These are phyloP conservation scores for Musa schizocarpa DNA, from an alignment of 176 grass and related monocot species.

Conservation along the genomic window DNA sequence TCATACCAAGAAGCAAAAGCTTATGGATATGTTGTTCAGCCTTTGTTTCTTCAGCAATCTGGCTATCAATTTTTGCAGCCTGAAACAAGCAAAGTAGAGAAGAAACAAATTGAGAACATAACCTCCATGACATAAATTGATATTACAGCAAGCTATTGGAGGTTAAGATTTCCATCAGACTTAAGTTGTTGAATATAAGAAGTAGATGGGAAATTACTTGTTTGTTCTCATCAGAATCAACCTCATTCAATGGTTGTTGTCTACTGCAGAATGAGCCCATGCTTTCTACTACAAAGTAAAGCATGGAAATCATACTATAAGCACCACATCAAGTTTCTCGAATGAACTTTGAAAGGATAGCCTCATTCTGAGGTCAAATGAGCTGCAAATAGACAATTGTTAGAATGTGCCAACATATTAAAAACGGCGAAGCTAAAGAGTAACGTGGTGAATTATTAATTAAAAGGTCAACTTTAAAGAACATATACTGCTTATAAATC, in stretches of 20 bases:
- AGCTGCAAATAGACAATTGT: neutral
- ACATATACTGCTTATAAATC: neutral
- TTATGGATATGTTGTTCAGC: constrained; percentile 93
- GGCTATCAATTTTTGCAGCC: constrained; percentile 69
- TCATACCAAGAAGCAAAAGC: constrained; percentile 82
- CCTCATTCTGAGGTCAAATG: neutral
- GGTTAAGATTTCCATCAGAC: neutral
- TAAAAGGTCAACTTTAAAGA: neutral
- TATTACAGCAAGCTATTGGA: neutral
- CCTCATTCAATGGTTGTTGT: constrained; percentile 60
- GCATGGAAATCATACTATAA: constrained; percentile 37
- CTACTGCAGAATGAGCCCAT: constrained; percentile 96
- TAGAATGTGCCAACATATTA: neutral
- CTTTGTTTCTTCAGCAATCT: constrained; percentile 85
- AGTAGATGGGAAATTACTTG: constrained; percentile 25
- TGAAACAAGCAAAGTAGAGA: constrained; percentile 18
- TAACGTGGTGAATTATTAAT: neutral
- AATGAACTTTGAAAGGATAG: neutral
- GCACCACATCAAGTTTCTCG: neutral
- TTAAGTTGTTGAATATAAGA: neutral
- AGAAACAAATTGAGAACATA: constrained; percentile 7
- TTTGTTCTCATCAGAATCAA: constrained; percentile 55
- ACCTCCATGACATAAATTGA: neutral
- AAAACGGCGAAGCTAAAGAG: neutral
- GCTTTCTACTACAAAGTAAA: constrained; percentile 48